These are phyloP conservation scores for Jaenimonas drosophilae DNA, from an alignment of 208 protist genomes.

Conservation along the genomic window DNA sequence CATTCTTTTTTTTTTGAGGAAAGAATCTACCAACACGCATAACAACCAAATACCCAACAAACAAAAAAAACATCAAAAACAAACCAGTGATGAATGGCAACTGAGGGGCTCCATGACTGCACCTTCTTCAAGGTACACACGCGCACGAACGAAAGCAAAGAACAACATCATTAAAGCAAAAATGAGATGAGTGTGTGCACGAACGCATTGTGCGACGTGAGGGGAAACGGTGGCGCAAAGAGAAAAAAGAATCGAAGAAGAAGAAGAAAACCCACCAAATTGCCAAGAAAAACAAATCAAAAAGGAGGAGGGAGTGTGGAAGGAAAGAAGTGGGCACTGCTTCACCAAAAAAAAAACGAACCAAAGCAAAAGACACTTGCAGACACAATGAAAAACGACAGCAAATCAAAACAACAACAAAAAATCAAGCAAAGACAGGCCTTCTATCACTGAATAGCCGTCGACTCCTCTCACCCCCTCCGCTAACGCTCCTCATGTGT, in stretches of 20 bases:
- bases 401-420: not conserved
- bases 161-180: too few relatives aligned
- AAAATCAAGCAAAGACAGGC: not conserved
- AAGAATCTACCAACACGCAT: too few relatives aligned
- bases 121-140: too few relatives aligned
- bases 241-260: not conserved
- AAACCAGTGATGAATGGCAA: too few relatives aligned
- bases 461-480: not conserved
- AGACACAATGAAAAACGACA: not conserved
- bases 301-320: too few relatives aligned
- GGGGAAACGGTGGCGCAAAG: not conserved
- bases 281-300: not conserved
- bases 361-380: conserved; percentile 9
- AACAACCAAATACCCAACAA: not conserved
- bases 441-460: not conserved
- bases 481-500: not conserved
- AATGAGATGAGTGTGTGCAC: not conserved
- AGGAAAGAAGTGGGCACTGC: too few relatives aligned
- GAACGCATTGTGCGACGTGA: conserved; percentile 1
- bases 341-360: conserved; percentile 8
- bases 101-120: too few relatives aligned
- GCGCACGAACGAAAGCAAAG: too few relatives aligned
- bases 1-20: too few relatives aligned
- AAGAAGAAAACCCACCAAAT: not conserved
- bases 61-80: conserved; percentile 1